A percentile compares a stretch with the other conserved stretches of the same genome.
These are phyloP conservation scores for Leptodermis oblonga DNA, from an alignment of 257 asterid genomes.

Conservation along the genomic window DNA sequence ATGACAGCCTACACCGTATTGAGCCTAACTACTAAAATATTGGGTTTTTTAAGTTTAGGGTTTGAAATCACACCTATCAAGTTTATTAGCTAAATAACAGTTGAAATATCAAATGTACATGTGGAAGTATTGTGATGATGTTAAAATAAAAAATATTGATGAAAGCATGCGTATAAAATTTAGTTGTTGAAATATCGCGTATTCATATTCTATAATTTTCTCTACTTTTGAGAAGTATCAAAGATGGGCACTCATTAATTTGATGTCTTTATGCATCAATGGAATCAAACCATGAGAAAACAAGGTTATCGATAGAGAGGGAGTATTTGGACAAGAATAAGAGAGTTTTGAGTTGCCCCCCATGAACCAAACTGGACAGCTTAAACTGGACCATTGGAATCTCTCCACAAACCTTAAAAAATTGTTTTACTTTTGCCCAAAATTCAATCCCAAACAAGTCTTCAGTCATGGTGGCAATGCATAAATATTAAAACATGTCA, in stretches of 20 bases:
- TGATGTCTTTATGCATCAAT: constrained; percentile 22
- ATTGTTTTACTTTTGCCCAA: constrained; percentile 37
- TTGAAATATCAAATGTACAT: too few relatives aligned
- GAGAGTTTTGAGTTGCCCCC: constrained; percentile 58
- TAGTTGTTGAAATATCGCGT: too few relatives aligned
- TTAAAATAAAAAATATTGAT: too few relatives aligned
- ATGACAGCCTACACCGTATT: too few relatives aligned
- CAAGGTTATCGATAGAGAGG: constrained; percentile 18
- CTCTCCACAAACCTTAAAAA: constrained; percentile 25
- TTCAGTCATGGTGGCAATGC: constrained; percentile 26
- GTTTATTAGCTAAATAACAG: too few relatives aligned
- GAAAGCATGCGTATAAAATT: too few relatives aligned
- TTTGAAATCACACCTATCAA: too few relatives aligned
- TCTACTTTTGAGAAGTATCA: constrained; percentile 4
- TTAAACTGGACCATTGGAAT: constrained; percentile 22
- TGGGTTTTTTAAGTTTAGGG: too few relatives aligned
- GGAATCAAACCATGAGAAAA: constrained; percentile 1
- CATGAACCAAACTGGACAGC: constrained; percentile 47
- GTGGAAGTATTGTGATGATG: too few relatives aligned
- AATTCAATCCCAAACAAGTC: constrained; percentile 16
- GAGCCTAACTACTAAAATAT: too few relatives aligned
- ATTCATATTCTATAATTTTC: too few relatives aligned
- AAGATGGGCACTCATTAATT: constrained; percentile 5
- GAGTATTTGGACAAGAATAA: constrained; percentile 19
- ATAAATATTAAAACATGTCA: constrained; percentile 46